A percentile compares a stretch with the other conserved stretches of the same genome.
Evolutionary conservation across 352 stramenopile species (phyloP).

Genomic region (Phytophthora meadii): DNA sequence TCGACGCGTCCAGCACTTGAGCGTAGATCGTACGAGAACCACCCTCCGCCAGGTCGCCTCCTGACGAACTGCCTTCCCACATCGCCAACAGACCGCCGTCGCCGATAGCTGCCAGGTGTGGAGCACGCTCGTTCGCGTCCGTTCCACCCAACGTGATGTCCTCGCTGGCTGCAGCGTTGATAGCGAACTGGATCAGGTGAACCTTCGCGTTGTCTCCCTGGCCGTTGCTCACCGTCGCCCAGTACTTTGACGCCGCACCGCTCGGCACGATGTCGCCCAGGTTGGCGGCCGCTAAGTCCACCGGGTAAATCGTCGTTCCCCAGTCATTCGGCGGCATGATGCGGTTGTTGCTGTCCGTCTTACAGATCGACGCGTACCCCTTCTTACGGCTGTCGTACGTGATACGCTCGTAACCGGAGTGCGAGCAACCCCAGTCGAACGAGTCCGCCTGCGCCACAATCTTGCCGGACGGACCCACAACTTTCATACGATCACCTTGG

Average conservation of each 20-base stretch:
- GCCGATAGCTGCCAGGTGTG: conserved; percentile 53
- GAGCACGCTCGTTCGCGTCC: conserved; percentile 58
- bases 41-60: conserved; percentile 38
- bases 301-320: conserved; percentile 59
- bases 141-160: conserved; percentile 56
- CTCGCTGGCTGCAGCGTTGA: conserved; percentile 48
- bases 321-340: conserved; percentile 64
- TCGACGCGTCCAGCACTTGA: conserved; percentile 48
- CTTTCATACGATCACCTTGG: conserved; percentile 69
- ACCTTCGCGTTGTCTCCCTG: conserved; percentile 52
- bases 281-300: conserved; percentile 56
- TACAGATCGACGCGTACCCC: conserved; percentile 59
- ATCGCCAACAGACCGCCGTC: conserved; percentile 46
- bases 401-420: conserved; percentile 68
- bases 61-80: conserved; percentile 51
- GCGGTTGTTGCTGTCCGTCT: conserved; percentile 76
- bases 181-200: conserved; percentile 62
- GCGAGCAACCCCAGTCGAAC: conserved; percentile 67
- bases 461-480: conserved; percentile 48
- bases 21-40: conserved; percentile 49
- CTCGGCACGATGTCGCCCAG: conserved; percentile 61
- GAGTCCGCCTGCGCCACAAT: conserved; percentile 45
- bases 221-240: conserved; percentile 65
- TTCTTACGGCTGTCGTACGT: conserved; percentile 55
- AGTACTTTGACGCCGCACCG: conserved; percentile 42